Conservation (phyloP, 257 asterid species). For the Solanum sitiens region DNA sequence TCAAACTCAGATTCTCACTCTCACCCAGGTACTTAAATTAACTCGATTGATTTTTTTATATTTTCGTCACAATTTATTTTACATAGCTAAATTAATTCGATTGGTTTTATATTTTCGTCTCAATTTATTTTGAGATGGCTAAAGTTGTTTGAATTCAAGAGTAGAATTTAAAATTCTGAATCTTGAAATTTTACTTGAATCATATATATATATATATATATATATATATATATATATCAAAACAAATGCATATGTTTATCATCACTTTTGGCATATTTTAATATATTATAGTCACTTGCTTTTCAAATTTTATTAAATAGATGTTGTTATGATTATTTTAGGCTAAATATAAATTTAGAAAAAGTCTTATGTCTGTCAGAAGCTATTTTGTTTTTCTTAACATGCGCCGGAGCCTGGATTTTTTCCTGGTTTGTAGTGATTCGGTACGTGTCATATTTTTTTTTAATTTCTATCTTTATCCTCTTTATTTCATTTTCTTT, state of each 20-base stretch:
- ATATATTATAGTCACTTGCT: background rate
- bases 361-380: background rate
- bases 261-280: too few relatives aligned
- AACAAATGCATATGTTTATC: background rate
- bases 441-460: background rate
- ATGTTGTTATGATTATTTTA: background rate
- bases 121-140: background rate
- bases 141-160: too few relatives aligned
- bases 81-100: background rate
- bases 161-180: background rate
- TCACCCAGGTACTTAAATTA: background rate
- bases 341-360: background rate
- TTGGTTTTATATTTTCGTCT: background rate
- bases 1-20: background rate
- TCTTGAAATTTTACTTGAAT: too few relatives aligned
- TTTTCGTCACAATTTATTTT: background rate
- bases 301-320: background rate
- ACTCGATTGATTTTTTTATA: background rate
- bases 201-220: too few relatives aligned
- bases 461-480: background rate
- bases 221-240: too few relatives aligned
- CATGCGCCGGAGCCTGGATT: background rate
- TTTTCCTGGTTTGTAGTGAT: background rate
- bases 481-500: background rate
- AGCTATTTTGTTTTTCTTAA: background rate